These are phyloP conservation scores for Penicillium malachiteum DNA, from an alignment of 495 filamentous ascomycete species.

Conservation along the genomic window DNA sequence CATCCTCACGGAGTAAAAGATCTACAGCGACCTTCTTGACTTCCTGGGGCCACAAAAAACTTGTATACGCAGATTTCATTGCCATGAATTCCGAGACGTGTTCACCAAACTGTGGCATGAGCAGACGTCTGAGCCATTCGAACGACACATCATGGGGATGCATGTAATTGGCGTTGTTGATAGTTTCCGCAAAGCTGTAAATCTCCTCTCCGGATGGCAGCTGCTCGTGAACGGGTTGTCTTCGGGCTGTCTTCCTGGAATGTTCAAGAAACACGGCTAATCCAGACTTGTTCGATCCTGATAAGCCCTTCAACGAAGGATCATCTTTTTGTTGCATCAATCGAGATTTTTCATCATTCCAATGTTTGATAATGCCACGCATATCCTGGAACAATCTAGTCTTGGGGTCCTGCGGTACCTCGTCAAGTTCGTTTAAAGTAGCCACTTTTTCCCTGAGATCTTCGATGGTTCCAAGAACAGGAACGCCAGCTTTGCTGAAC, in stretches of 20 bases:
- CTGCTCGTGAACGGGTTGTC: constrained; percentile 44
- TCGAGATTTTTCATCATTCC: constrained; percentile 61
- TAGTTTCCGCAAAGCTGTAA: constrained; percentile 48
- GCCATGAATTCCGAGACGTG: constrained; percentile 21
- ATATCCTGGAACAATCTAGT: constrained; percentile 51
- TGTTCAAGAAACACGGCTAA: constrained; percentile 78
- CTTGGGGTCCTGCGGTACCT: constrained; percentile 19
- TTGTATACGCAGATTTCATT: constrained; percentile 56
- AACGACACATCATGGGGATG: constrained; percentile 63
- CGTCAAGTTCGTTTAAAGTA: constrained; percentile 16
- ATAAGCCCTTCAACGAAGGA: constrained; percentile 45
- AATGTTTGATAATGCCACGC: constrained; percentile 50
- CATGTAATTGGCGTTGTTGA: constrained; percentile 53
- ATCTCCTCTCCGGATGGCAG: constrained; percentile 60
- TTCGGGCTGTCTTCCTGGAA: constrained; percentile 61
- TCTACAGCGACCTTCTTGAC: constrained; percentile 71
- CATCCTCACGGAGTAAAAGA: constrained; percentile 65
- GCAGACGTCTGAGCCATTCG: constrained; percentile 62
- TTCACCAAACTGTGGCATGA: constrained; percentile 41
- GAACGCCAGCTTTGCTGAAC: constrained; percentile 65
- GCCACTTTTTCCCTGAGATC: constrained; percentile 35
- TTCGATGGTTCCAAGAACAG: constrained; percentile 44
- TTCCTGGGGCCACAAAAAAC: constrained; percentile 65
- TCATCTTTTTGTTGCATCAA: constrained; percentile 56
- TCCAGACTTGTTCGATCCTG: constrained; percentile 53